phyloP scores from a whole-genome alignment of 345 rosid genomes.

The Erysimum cheiranthoides region DNA sequence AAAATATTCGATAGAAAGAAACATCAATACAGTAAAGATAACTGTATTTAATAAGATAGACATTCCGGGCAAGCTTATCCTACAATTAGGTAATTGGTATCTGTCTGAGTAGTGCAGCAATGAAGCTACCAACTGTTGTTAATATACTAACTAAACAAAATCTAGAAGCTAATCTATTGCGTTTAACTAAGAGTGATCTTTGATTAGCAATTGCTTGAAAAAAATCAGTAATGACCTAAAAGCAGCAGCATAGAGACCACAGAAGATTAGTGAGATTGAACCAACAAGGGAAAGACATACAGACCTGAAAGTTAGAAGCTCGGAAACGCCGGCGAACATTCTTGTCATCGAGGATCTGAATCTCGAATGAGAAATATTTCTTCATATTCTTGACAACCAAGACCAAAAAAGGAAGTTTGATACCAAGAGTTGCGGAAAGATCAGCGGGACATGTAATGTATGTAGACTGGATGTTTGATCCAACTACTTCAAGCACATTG shows the following conservation, averaged over 20 bases:
- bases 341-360: constrained; percentile 97
- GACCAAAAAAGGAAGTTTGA: constrained; percentile 93
- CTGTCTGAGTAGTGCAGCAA: not conserved
- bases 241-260: constrained; percentile 2
- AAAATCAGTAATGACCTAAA: not conserved
- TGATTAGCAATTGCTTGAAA: not conserved
- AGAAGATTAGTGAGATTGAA: constrained; percentile 2
- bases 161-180: not conserved
- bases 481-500: constrained; percentile 84
- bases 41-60: not conserved
- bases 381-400: constrained; percentile 89
- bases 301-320: constrained; percentile 98
- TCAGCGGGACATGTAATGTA: constrained; percentile 95
- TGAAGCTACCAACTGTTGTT: not conserved
- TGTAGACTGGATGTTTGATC: constrained; percentile 85
- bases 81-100: not conserved
- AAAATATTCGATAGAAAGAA: not conserved
- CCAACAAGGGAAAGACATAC: constrained; percentile 60
- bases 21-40: constrained; percentile 20
- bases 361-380: constrained; percentile 94
- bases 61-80: not conserved
- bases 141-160: not conserved
- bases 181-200: not conserved
- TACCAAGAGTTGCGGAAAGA: constrained; percentile 91
- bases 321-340: constrained; percentile 95